Conservation (phyloP, 164 flowering plant species). For the Umbilicus rupestris region DNA sequence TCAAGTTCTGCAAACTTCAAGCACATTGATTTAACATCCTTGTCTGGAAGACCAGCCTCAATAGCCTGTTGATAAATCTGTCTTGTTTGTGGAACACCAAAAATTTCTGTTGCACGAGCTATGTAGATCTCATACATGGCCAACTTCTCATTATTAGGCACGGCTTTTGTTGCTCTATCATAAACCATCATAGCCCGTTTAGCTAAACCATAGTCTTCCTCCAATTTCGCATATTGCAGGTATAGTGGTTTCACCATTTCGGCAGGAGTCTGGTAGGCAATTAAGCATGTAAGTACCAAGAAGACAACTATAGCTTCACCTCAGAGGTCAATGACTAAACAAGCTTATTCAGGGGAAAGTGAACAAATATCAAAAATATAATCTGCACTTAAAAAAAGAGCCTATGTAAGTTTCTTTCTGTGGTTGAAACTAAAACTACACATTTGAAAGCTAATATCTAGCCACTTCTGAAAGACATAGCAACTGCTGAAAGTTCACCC, state of each 20-base stretch:
- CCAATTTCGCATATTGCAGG: conserved; percentile 87
- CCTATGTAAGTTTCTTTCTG: neutral
- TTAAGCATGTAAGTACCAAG: conserved; percentile 16
- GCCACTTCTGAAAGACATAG: too few species aligned
- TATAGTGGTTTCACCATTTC: conserved; percentile 72
- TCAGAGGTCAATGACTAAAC: neutral
- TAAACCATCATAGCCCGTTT: conserved; percentile 93
- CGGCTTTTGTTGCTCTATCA: conserved; percentile 82
- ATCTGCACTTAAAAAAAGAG: neutral
- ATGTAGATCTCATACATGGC: conserved; percentile 91
- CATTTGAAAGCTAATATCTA: too few species aligned
- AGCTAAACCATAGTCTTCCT: conserved; percentile 85
- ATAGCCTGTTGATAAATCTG: conserved; percentile 94
- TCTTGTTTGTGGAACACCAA: conserved; percentile 87
- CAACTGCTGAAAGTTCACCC: too few species aligned
- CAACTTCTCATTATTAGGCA: conserved; percentile 76
- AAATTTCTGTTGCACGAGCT: conserved; percentile 85
- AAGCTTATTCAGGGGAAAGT: neutral
- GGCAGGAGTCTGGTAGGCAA: conserved; percentile 61
- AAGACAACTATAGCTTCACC: neutral
- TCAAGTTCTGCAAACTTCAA: conserved; percentile 89
- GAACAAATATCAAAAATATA: neutral
- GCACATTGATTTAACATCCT: conserved; percentile 83
- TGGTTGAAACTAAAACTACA: neutral
- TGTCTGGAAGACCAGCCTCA: conserved; percentile 78